Base-by-base conservation (phyloP, 192 early-diverging fungal species). In the Kappamyces sp. region DNA sequence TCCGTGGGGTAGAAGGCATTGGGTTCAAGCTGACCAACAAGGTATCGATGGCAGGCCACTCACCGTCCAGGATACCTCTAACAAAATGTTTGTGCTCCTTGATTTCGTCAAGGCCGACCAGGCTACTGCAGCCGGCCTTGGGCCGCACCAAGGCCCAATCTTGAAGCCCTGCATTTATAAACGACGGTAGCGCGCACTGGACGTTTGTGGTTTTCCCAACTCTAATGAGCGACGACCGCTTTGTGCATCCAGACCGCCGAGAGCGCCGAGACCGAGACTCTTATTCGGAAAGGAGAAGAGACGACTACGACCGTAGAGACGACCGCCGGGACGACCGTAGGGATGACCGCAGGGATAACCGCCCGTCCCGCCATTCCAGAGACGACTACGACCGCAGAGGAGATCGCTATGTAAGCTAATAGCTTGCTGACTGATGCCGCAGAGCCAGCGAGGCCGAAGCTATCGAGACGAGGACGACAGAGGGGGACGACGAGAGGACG, bases 31-130 rank as follows among this genome's bases (percentile, higher is more conserved):
- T 90, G 37, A 69, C 71, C 51, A 67, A 65, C 58, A 90, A 87
- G 77, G 84, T 84, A 71, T n/a, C 5, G 40, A 12, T 34, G 40
- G 31, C 33, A 39, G 7, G 3, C 7, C 36, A 34, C n/a, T 15
- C 23, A 23, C 23, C 23, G 6, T 23, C 23, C 67, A 86, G 75
- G 86, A 93, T 59, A 73, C 82, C 8, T 71, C 74, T 33, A 94
- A 92, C 80, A 94, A 91, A 58, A 98, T 98, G 94, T 98, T 98
- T 83, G 83, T 91, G 43, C 73, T 94, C 68, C 76, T 98, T 31
- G 85, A 92, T 39, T 91, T 94, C 57, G 65, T 78, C 61, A 86
- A 98, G 54, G 15, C 40, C 2, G 48, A 71, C 36, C 61, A 58
- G 41, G 51, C 51, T 15, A 63, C 55, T 10, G 59, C 51, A 7